phyloP scores from a whole-genome alignment of 805 yeast species.

The Candida silvatica region DNA sequence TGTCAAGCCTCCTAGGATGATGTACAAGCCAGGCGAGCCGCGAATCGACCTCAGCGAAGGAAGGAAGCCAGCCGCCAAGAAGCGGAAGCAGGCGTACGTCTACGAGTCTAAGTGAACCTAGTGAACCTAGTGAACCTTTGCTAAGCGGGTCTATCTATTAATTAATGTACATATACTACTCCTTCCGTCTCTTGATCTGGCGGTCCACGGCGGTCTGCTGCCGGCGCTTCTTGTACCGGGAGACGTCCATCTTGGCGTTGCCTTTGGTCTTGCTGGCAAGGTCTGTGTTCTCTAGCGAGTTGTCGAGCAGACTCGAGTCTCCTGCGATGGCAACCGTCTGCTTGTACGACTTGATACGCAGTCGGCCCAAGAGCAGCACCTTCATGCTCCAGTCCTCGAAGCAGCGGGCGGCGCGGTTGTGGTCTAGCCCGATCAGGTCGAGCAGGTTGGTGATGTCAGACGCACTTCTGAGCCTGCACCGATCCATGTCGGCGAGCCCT shows the following conservation, averaged over 20 bases:
- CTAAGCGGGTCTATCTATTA: no score
- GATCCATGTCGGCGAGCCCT: constrained; percentile 51
- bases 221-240: constrained; percentile 11
- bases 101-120: neutral
- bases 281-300: constrained; percentile 15
- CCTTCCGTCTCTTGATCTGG: no score
- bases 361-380: constrained; percentile 64
- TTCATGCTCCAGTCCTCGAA: constrained; percentile 52
- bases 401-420: constrained; percentile 49
- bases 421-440: constrained; percentile 61
- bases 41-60: no score
- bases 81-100: no score
- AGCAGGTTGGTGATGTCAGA: constrained; percentile 62
- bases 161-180: constrained; percentile 3
- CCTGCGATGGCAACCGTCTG: constrained; percentile 62
- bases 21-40: no score
- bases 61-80: no score
- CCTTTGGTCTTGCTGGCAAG: constrained; percentile 4
- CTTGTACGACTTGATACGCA: constrained; percentile 67
- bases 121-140: no score
- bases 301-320: constrained; percentile 24
- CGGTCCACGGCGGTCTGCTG: no score
- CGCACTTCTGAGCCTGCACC: constrained; percentile 47
- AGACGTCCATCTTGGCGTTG: constrained; percentile 11
- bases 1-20: no score